Conservation (phyloP, 768 basidiomycete genomes). For the Kwoniella europaea region DNA sequence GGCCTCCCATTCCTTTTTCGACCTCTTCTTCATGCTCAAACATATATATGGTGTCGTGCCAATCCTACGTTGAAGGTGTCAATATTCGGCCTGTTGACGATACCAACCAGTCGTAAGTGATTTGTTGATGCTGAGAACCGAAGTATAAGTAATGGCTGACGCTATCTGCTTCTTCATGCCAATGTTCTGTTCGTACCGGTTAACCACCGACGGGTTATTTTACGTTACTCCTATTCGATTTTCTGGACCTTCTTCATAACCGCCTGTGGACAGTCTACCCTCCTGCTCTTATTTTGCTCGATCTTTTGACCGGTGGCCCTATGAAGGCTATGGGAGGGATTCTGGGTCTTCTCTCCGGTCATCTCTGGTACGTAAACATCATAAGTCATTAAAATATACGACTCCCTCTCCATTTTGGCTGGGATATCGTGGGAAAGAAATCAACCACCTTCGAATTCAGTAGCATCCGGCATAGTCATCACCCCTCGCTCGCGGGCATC, state of each 20-base stretch:
- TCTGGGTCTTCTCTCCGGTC: conserved; percentile 53
- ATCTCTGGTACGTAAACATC: conserved; percentile 44
- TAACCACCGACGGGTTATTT: neutral
- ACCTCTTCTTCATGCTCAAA: conserved; percentile 56
- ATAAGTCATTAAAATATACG: no score
- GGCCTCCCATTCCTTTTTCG: conserved; percentile 55
- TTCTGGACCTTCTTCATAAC: neutral
- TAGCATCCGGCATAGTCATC: no score
- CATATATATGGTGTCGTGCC: conserved; percentile 55
- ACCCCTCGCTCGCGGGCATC: neutral
- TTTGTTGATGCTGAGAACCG: neutral
- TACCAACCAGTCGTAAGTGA: conserved; percentile 55
- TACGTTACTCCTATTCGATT: neutral
- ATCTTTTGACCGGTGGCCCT: conserved; percentile 52
- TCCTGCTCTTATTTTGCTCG: conserved; percentile 49
- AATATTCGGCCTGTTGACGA: conserved; percentile 54
- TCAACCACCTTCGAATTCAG: no score
- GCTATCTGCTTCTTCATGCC: neutral
- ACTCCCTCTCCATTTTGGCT: no score
- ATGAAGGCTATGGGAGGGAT: conserved; percentile 51
- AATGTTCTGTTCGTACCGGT: neutral
- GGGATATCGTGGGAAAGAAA: no score
- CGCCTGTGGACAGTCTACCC: conserved; percentile 49
- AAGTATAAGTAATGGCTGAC: neutral
- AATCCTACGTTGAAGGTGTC: conserved; percentile 56